These are phyloP conservation scores for Cercospora sp. DNA, from an alignment of 2,329 filamentous ascomycete genomes.

Conservation along the genomic window DNA sequence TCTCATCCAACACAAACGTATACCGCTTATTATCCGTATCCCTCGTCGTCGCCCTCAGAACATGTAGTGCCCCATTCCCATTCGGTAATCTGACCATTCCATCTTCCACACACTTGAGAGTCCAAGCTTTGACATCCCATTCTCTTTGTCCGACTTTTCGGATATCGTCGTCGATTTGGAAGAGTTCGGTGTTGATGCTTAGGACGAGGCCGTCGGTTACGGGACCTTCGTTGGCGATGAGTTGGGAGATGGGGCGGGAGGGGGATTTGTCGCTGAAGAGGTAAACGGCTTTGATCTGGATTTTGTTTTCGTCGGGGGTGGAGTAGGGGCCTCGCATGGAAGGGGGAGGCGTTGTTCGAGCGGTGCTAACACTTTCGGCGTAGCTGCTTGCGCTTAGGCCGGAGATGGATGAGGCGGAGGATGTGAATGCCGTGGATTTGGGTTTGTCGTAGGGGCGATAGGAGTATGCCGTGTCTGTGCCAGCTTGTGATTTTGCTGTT, in stretches of 20 bases:
- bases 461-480: constrained; percentile 60
- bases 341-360: constrained; percentile 76
- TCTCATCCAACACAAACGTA: constrained; percentile 60
- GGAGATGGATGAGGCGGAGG: constrained; percentile 41
- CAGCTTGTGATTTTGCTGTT: constrained; percentile 60
- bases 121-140: constrained; percentile 99
- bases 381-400: constrained; percentile 83
- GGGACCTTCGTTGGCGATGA: constrained; percentile 77
- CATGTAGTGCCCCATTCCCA: constrained; percentile 50
- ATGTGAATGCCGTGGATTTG: constrained; percentile 51
- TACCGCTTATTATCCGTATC: constrained; percentile 63
- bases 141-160: constrained; percentile 89
- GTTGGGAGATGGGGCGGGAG: constrained; percentile 84
- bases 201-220: constrained; percentile 92
- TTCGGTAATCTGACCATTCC: constrained; percentile 39
- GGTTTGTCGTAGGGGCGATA: constrained; percentile 38
- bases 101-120: constrained; percentile 82
- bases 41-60: constrained; percentile 59
- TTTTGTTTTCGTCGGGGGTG: constrained; percentile 91
- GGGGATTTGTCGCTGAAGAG: constrained; percentile 87
- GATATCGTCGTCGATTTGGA: constrained; percentile 97
- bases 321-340: constrained; percentile 76
- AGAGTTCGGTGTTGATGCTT: constrained; percentile 86
- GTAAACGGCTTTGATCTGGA: constrained; percentile 91
- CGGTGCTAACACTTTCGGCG: constrained; percentile 78